Base-by-base conservation (phyloP, 441 rosid genomes). In the Corymbia calophylla region DNA sequence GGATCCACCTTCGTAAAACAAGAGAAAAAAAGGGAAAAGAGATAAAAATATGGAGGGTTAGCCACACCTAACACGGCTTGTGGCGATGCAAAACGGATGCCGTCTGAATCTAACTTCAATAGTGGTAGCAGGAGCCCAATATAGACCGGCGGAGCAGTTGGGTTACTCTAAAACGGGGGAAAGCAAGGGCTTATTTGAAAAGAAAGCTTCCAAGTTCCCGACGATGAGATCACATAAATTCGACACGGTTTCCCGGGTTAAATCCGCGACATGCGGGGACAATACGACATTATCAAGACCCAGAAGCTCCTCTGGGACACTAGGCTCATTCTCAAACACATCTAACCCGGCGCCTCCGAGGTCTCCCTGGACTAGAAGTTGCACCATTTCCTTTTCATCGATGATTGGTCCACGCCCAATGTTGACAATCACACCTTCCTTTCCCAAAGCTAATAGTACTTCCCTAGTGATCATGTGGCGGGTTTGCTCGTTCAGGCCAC, bases 81-180 rank as follows among this genome's bases (percentile, higher is more conserved):
- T 35, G 39, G 39, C 39, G 4, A 35, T 2, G 39, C 39, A 35
- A 35, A 35, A 35, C 39, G 39, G 39, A 35, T 35, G 1, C 3
- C 0, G 1, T 23, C 0, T 23, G 1, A 25, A 23, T 58, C 0
- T 58, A 58, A 58, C 0, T 58, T 23, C 6, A 25, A 58, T 25
- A 9, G 14, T 23, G 62, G 6, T 58, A 58, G 7, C 0, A 1
- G 1, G n/a, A 58, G 14, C 13, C 3, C n/a, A 23, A 58, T 58
- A 23, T 58, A 58, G n/a, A 58, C 0, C 0, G 6, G 0, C n/a
- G 25, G 14, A 0, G 62, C 0, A 0, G 62, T 58, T 0, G 0
- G 0, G 23, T 23, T n/a, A 58, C n/a, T 25, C 12, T 14, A 25
- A 23, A 0, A 58, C 14, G 1, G 1, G 3, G 0, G n/a, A 58